Evolutionary conservation across 192 early-diverging fungal genomes (phyloP).

Genomic region (Backusella australiensis): DNA sequence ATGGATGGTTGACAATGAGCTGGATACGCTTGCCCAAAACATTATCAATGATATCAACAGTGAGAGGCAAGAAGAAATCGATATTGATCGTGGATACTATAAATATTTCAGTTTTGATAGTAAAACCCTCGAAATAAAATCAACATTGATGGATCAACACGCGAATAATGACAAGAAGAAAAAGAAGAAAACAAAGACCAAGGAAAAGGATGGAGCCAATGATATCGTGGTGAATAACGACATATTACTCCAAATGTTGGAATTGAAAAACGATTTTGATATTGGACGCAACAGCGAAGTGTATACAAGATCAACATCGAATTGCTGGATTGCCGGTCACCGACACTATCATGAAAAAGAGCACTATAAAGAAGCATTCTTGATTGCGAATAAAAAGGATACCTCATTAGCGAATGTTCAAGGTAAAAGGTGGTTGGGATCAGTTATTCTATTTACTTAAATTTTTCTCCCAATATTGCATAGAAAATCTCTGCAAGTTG

Average conservation of each 20-base stretch:
- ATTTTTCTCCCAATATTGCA: too few relatives aligned
- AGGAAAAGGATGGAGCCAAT: background rate
- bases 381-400: constrained; percentile 57
- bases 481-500: background rate
- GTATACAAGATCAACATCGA: constrained; percentile 48
- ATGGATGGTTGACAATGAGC: constrained; percentile 17
- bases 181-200: background rate
- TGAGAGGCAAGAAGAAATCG: background rate
- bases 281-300: constrained; percentile 45
- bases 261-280: constrained; percentile 57
- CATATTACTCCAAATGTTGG: constrained; percentile 47
- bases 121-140: constrained; percentile 52
- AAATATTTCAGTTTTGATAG: constrained; percentile 41
- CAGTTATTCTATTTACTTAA: too few relatives aligned
- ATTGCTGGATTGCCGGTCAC: constrained; percentile 55
- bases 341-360: constrained; percentile 25
- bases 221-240: constrained; percentile 40
- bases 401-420: constrained; percentile 50
- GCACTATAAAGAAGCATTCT: constrained; percentile 48
- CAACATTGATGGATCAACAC: constrained; percentile 19
- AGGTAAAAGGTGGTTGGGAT: constrained; percentile 29
- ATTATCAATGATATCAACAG: constrained; percentile 16
- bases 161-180: background rate
- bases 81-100: constrained; percentile 7
- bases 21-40: constrained; percentile 5